Conservation (phyloP, 2,329 filamentous ascomycete genomes). For the Lizonia empirigonia region DNA sequence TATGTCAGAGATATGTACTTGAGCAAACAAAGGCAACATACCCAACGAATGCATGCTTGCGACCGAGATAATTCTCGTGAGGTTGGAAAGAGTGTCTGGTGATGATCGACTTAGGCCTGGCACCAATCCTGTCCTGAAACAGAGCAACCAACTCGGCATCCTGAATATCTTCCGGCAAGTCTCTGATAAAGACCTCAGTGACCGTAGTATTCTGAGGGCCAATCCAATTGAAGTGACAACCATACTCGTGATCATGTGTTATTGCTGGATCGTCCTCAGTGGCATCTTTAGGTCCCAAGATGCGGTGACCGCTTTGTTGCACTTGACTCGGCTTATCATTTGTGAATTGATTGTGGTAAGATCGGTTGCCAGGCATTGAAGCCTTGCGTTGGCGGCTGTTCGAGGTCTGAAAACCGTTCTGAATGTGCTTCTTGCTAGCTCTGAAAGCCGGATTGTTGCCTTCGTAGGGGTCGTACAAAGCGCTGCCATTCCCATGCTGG, state of each 20-base stretch:
- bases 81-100: conserved; percentile 2
- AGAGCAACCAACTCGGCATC: conserved; percentile 21
- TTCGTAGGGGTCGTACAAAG: conserved; percentile 40
- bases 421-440: conserved; percentile 20
- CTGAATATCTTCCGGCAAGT: conserved; percentile 25
- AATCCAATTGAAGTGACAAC: conserved; percentile 39
- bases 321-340: conserved; percentile 13
- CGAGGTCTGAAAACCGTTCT: conserved; percentile 20
- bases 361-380: conserved; percentile 22
- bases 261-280: conserved; percentile 24
- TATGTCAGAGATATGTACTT: conserved; percentile 12
- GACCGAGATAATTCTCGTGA: background rate
- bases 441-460: conserved; percentile 29
- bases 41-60: conserved; percentile 28
- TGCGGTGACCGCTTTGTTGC: conserved; percentile 3
- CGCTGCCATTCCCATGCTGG: conserved; percentile 2
- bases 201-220: conserved; percentile 37
- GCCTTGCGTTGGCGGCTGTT: conserved; percentile 27
- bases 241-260: conserved; percentile 25
- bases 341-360: conserved; percentile 18
- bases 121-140: conserved; percentile 23
- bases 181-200: conserved; percentile 33
- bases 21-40: conserved; percentile 10
- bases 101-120: conserved; percentile 10
- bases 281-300: conserved; percentile 11